Evolutionary conservation across 345 rosid genomes (phyloP), one percentile per base, ranked within the genome.

Genomic region (Acer saccharum): DNA sequence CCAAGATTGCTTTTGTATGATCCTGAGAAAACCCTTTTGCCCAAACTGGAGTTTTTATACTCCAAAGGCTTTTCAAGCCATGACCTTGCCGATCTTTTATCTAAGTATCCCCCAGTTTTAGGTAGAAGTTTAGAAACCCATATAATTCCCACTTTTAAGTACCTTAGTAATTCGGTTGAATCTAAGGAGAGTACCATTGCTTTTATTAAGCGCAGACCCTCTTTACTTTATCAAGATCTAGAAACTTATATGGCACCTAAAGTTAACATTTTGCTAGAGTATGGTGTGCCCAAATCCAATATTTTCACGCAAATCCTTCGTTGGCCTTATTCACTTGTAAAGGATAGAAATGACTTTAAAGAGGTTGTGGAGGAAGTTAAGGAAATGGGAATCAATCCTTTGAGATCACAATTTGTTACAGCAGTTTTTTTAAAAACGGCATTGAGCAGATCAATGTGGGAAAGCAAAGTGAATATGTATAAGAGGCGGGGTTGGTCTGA

Each of bases 361-460:
- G 58, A 55, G 72, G 57, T 32, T 18, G 80, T 85, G 29, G 73
- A 76, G 27, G 55, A 65, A 43, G 84, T 81, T 8, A 79, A 46
- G 58, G 78, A 48, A 41, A 76, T 79, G 80, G 81, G 81, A 18
- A 43, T 80, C 27, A 17, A 75, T 68, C 88, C 89, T 44, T 48
- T 12, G 14, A 48, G 8, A 0, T 2, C 1, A 3, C 18, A 23
- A 9, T 87, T 85, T 43, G 71, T 84, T 58, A 2, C 6, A n/a
- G 88, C 85, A 3, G 14, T 82, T 18, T 1, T 0, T 17, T 12
- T 52, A 1, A 35, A 72, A n/a, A 1, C 32, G 2, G 32, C 3
- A 29, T 29, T 29, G 32, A 29, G 0, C 32, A 29, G 32, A 29
- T 29, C 3, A 0, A 0, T 29, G 32, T 29, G 32, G 32, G 32